phyloP scores from a whole-genome alignment of 106 monocot genomes.

The Dendrobium officinale region DNA sequence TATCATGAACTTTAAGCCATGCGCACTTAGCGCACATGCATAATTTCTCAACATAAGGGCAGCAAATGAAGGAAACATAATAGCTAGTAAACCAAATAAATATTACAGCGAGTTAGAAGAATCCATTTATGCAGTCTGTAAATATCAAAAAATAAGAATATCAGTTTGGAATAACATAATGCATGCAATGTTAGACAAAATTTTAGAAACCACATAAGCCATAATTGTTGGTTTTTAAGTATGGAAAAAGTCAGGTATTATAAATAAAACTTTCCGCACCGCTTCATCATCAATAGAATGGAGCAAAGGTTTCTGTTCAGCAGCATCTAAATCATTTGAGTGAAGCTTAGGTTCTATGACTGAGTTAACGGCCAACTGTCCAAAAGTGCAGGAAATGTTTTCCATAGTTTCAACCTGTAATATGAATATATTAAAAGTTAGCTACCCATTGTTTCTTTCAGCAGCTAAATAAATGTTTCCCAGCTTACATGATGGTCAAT shows the following conservation, averaged over 20 bases:
- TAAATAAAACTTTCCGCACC: constrained; percentile 23
- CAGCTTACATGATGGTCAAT: constrained; percentile 29
- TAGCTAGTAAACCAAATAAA: background rate
- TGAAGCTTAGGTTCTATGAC: constrained; percentile 10
- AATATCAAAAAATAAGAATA: background rate
- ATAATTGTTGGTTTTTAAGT: background rate
- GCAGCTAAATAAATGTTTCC: background rate
- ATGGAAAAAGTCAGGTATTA: background rate
- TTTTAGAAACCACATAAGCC: background rate
- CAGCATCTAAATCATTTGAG: constrained; percentile 7
- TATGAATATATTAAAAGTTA: background rate
- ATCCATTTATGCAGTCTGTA: background rate
- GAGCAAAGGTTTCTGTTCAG: constrained; percentile 16
- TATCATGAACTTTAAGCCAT: no score
- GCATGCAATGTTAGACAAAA: background rate
- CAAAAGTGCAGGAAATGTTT: constrained; percentile 12
- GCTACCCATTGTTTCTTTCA: background rate
- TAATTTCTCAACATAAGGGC: no score
- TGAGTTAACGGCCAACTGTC: constrained; percentile 7
- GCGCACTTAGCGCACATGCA: no score
- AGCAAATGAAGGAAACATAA: background rate
- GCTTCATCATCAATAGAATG: constrained; percentile 37
- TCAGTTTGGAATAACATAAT: background rate
- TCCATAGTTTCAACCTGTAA: constrained; percentile 44
- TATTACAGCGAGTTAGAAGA: background rate